A percentile compares a stretch with the other conserved stretches of the same genome.
Conservation (phyloP, 1,139 yeast genomes). For the Candida sp. region DNA sequence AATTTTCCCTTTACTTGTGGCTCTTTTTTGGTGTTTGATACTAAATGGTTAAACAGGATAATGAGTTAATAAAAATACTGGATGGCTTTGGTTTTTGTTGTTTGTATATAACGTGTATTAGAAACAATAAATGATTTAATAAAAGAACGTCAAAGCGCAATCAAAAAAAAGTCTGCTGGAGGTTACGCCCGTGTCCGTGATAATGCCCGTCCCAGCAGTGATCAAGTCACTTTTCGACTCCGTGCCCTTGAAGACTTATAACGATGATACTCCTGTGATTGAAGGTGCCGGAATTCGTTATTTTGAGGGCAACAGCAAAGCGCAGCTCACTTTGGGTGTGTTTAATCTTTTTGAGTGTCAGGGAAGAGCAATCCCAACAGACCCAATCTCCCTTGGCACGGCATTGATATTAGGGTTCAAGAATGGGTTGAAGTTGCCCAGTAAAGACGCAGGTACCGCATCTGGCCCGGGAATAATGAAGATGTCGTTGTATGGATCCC, state of each 20-base stretch:
- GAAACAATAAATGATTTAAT: background rate
- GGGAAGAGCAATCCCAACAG: slow-evolving; percentile 35
- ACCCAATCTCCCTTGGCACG: slow-evolving; percentile 46
- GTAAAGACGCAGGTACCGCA: no score
- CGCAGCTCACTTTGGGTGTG: slow-evolving; percentile 42
- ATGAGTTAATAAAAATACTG: no score
- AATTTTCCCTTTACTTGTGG: background rate
- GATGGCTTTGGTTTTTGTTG: background rate
- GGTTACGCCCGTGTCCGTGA: no score
- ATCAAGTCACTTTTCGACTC: slow-evolving; percentile 48
- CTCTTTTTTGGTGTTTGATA: no score
- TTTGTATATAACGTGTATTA: background rate
- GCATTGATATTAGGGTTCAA: slow-evolving; percentile 37
- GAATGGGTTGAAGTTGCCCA: slow-evolving; percentile 38
- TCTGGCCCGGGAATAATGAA: slow-evolving; percentile 34
- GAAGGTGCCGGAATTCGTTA: slow-evolving; percentile 19
- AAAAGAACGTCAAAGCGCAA: background rate
- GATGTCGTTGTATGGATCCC: slow-evolving; percentile 43
- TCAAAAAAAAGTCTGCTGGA: no score
- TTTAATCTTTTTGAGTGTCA: slow-evolving; percentile 34
- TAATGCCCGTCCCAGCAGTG: slow-evolving; percentile 40
- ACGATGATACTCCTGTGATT: slow-evolving; percentile 28
- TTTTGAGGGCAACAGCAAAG: slow-evolving; percentile 15
- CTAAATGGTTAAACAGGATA: no score
- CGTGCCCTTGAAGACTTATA: slow-evolving; percentile 49